Conservation (phyloP, 345 rosid genomes). For the Mallotus nudiflorus region DNA sequence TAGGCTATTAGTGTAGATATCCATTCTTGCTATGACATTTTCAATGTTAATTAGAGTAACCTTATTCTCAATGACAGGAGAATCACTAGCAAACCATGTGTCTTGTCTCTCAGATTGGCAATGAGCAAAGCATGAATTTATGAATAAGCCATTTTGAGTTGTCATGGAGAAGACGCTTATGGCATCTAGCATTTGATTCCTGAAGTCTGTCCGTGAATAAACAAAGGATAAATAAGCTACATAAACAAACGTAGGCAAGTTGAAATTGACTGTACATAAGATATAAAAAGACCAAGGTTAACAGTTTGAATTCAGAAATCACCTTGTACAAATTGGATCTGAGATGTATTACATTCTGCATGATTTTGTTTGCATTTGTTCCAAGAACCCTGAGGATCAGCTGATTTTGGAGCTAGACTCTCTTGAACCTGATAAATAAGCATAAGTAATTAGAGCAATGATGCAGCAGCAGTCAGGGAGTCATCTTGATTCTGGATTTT, state of each 20-base stretch:
- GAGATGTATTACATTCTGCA: constrained; percentile 27
- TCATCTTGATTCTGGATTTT: neutral
- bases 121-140: constrained; percentile 35
- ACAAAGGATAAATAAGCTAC: constrained; percentile 17
- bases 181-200: constrained; percentile 29
- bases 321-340: constrained; percentile 36
- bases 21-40: neutral
- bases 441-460: constrained; percentile 6
- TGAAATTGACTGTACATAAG: neutral
- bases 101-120: constrained; percentile 37
- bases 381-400: constrained; percentile 33
- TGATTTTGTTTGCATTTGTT: constrained; percentile 23
- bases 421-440: constrained; percentile 21
- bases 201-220: constrained; percentile 27
- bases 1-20: neutral
- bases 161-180: constrained; percentile 20
- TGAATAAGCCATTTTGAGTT: constrained; percentile 29
- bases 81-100: constrained; percentile 30
- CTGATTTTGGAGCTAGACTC: constrained; percentile 28
- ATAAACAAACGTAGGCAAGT: neutral
- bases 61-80: constrained; percentile 23
- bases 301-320: neutral
- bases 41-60: constrained; percentile 17
- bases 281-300: neutral
- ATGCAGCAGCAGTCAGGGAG: neutral